Evolutionary conservation across 768 basidiomycete genomes (phyloP).

Genomic region (Suillus subalutaceus): DNA sequence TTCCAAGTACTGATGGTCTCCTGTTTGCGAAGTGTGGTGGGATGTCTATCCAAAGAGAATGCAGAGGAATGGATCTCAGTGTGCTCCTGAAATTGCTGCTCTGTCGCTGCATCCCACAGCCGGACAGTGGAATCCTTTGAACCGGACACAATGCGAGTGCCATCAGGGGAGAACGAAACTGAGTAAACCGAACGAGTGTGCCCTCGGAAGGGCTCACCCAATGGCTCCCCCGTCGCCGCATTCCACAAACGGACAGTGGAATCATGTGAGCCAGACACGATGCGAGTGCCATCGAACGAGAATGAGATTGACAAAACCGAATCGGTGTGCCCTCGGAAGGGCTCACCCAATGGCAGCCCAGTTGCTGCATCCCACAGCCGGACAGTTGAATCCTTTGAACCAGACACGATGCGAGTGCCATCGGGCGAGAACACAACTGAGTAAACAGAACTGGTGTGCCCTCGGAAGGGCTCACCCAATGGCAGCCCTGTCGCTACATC

Average conservation of each 20-base stretch:
- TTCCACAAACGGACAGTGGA: background rate
- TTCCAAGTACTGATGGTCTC: background rate
- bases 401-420: background rate
- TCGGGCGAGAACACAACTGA: background rate
- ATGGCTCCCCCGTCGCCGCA: background rate
- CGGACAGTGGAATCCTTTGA: background rate
- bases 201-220: background rate
- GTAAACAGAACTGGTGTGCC: background rate
- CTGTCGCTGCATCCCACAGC: background rate
- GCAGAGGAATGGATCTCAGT: background rate
- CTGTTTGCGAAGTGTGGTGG: background rate
- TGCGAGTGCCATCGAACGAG: background rate
- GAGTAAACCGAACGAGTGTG: background rate
- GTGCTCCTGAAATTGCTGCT: background rate
- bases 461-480: background rate
- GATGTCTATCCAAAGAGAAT: background rate
- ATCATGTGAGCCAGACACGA: background rate
- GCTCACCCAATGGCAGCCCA: slow-evolving; percentile 15
- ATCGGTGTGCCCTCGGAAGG: background rate
- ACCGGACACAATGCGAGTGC: background rate
- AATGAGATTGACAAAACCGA: background rate
- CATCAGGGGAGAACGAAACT: background rate
- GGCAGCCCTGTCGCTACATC: slow-evolving; percentile 8
- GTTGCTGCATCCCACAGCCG: slow-evolving; percentile 22
- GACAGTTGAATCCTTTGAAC: slow-evolving; percentile 2